A percentile compares a stretch with the other conserved stretches of the same genome.
Conservation (phyloP, 768 basidiomycete genomes). For the Vishniacozyma victoriae region DNA sequence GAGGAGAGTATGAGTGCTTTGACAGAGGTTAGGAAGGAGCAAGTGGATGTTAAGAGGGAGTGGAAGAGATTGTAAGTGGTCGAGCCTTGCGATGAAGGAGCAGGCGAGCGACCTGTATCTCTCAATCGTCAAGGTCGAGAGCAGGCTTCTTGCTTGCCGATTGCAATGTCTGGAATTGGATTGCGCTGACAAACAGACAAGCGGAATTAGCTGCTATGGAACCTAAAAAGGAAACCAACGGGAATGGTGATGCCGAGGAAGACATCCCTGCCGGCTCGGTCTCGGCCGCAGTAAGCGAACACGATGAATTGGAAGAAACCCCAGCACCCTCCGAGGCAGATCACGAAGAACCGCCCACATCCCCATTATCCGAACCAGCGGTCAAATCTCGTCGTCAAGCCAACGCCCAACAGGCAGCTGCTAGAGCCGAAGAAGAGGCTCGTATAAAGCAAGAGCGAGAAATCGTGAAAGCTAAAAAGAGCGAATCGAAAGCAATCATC, state of each 20-base stretch:
- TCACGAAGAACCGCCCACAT: constrained; percentile 1
- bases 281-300: too few species aligned
- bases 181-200: constrained; percentile 20
- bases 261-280: constrained; percentile 37
- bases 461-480: constrained; percentile 68
- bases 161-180: background rate
- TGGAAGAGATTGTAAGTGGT: constrained; percentile 76
- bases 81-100: background rate
- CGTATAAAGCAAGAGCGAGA: constrained; percentile 73
- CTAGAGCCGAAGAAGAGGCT: constrained; percentile 50
- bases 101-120: too few species aligned
- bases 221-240: constrained; percentile 26
- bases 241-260: constrained; percentile 10
- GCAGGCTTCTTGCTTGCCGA: background rate
- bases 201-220: constrained; percentile 44
- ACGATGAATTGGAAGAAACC: constrained; percentile 41
- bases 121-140: background rate
- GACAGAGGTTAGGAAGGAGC: constrained; percentile 88
- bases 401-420: constrained; percentile 31
- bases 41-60: constrained; percentile 86
- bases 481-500: constrained; percentile 70
- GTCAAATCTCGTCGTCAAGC: constrained; percentile 31
- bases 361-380: too few species aligned
- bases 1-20: constrained; percentile 83
- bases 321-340: constrained; percentile 43